phyloP scores from a whole-genome alignment of 176 grass and related monocot genomes.

The Areca catechu region DNA sequence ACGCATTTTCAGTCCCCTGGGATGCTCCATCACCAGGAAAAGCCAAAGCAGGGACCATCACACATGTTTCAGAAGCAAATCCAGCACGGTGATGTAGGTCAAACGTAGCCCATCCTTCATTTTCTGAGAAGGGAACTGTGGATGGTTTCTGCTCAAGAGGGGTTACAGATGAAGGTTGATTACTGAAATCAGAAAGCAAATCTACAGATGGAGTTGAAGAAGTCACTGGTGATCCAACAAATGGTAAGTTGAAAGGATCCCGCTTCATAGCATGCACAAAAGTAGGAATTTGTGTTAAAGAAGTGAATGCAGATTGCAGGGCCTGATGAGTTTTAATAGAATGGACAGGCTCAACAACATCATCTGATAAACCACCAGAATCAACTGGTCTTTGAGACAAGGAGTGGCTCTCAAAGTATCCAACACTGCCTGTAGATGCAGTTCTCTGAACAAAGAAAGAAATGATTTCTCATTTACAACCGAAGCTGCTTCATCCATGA shows the following conservation, averaged over 20 bases:
- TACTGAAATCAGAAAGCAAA: constrained; percentile 57
- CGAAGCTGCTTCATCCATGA: too few species aligned
- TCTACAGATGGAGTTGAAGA: constrained; percentile 23
- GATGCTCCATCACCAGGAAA: constrained; percentile 28
- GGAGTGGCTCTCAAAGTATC: constrained; percentile 35
- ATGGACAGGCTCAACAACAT: constrained; percentile 24
- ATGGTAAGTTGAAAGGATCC: constrained; percentile 36
- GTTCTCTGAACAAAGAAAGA: constrained; percentile 50
- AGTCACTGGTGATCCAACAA: constrained; percentile 18
- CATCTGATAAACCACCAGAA: constrained; percentile 36
- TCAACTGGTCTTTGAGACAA: constrained; percentile 19
- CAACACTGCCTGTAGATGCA: constrained; percentile 73
- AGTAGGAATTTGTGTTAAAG: constrained; percentile 28
- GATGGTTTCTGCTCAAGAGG: constrained; percentile 28
- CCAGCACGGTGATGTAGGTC: constrained; percentile 38
- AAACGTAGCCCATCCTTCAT: constrained; percentile 88
- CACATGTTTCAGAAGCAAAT: constrained; percentile 25
- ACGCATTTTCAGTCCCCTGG: constrained; percentile 22
- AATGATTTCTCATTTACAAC: too few species aligned
- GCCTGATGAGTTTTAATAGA: constrained; percentile 30
- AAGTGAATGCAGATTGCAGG: constrained; percentile 25
- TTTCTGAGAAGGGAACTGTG: constrained; percentile 23
- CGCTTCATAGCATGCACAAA: constrained; percentile 24
- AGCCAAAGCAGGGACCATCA: constrained; percentile 25
- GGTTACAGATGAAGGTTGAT: constrained; percentile 28